phyloP scores from a whole-genome alignment of 345 rosid genomes.

The Syzygium aqueum region DNA sequence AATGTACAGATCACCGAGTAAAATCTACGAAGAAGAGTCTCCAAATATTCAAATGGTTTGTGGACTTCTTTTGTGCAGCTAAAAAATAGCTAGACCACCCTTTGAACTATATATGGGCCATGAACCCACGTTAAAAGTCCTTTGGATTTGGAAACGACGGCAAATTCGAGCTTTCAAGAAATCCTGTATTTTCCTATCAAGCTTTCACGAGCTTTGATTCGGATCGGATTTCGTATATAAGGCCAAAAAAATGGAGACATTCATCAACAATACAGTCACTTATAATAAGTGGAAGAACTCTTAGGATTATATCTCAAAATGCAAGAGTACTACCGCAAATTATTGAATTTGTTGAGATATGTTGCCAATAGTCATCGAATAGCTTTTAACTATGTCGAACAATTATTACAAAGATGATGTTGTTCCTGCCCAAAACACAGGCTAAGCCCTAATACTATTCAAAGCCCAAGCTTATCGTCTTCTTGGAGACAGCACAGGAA shows the following conservation, averaged over 20 bases:
- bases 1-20: background rate
- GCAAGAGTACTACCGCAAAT: background rate
- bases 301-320: background rate
- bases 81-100: background rate
- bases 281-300: background rate
- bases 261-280: background rate
- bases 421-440: background rate
- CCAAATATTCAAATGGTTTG: background rate
- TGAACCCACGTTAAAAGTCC: background rate
- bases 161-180: background rate
- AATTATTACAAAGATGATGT: background rate
- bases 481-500: conserved; percentile 3
- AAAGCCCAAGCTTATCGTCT: background rate
- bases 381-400: background rate
- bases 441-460: no score
- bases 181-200: background rate
- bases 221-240: background rate
- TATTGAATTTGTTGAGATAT: background rate
- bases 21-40: background rate
- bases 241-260: background rate
- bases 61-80: background rate
- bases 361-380: background rate
- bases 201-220: background rate
- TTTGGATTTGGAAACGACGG: background rate
- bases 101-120: background rate